Evolutionary conservation across 441 rosid genomes (phyloP), one percentile per base, ranked within the genome.

Genomic region (Populus tomentosa): DNA sequence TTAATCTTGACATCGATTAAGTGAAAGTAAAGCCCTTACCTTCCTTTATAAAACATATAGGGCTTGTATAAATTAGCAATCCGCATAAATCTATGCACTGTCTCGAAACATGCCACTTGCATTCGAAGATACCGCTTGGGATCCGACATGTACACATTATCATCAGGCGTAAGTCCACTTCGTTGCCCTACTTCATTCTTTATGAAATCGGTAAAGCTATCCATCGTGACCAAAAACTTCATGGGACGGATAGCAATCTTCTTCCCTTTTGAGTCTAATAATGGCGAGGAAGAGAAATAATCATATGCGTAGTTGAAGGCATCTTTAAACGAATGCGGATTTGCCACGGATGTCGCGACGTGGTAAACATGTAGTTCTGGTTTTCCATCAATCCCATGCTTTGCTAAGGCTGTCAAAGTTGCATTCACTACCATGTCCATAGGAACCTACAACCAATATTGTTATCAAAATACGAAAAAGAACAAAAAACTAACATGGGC

Each of bases 401-500:
- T 66, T 66, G 69, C 69, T 13, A 26, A 10, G 33, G 35, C 69
- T 66, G 69, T 7, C 33, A 66, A 66, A 13, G 33, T 66, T 13
- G 69, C n/a, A 66, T 66, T 66, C 69, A 66, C 69, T 24, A 66
- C 69, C 69, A 66, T 23, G 33, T 66, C 69, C 69, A 26, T 32
- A 3, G 69, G 69, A 66, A 66, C 38, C 69, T 66, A 7, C 36
- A 6, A 50, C 16, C n/a, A 50, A 50, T 50, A 50, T 50, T 50
- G 59, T 6, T 50, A 50, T 50, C 59, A 50, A 5, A 50, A 50
- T 16, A 50, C 5, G 59, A 50, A 13, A 21, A 65, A 65, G 0
- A 13, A 14, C 20, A 66, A 26, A 18, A 14, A 10, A 24, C 36
- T 13, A 66, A 2, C 21, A 0, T 5, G 61, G 61, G n/a, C 18